Evolutionary conservation across 2,329 filamentous ascomycete species (phyloP).

Genomic region (Hymenoscyphus albidus): DNA sequence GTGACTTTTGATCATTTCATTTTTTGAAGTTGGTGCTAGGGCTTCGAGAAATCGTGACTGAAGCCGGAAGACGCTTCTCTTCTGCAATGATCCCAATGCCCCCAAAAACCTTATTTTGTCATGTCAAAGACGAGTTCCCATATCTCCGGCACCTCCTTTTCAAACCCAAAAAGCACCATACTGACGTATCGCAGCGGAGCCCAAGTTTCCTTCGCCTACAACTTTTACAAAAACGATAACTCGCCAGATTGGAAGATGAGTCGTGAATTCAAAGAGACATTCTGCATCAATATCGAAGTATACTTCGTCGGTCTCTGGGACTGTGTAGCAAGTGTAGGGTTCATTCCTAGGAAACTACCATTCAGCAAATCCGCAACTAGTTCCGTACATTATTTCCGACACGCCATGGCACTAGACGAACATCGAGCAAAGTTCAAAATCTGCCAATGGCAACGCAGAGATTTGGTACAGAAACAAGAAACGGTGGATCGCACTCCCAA

Average conservation of each 20-base stretch:
- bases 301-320: slow-evolving; percentile 44
- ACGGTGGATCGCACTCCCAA: slow-evolving; percentile 5
- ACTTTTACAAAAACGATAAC: slow-evolving; percentile 42
- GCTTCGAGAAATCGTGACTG: neutral
- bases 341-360: slow-evolving; percentile 39
- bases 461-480: slow-evolving; percentile 18
- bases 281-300: slow-evolving; percentile 41
- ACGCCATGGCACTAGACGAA: slow-evolving; percentile 44
- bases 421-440: slow-evolving; percentile 43
- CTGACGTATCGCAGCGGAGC: slow-evolving; percentile 35
- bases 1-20: neutral
- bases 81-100: too few relatives aligned
- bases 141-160: neutral
- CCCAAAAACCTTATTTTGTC: too few relatives aligned
- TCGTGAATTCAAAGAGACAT: slow-evolving; percentile 42
- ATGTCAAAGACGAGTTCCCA: too few relatives aligned
- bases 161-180: neutral
- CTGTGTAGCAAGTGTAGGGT: slow-evolving; percentile 41
- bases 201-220: slow-evolving; percentile 42
- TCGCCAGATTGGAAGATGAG: slow-evolving; percentile 40
- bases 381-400: slow-evolving; percentile 38
- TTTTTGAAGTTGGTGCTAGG: neutral
- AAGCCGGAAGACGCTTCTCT: too few relatives aligned
- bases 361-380: slow-evolving; percentile 39
- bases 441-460: slow-evolving; percentile 36